Evolutionary conservation across 495 filamentous ascomycete species (phyloP), one percentile per base, ranked within the genome.

Genomic region (Hypoxylon subgilvum): DNA sequence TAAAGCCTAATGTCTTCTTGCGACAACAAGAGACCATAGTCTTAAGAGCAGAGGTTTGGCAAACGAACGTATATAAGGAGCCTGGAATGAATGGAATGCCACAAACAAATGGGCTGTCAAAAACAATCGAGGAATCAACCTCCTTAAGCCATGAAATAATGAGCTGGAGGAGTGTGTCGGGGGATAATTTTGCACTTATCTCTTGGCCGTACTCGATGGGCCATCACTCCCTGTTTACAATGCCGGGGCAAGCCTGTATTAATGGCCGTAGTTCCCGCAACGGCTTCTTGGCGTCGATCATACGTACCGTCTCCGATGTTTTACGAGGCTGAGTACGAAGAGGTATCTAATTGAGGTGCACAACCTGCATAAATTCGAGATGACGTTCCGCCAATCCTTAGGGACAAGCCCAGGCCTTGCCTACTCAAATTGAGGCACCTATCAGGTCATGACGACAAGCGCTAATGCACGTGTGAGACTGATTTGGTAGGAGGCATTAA

Each of bases 231-330:
- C 50, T 61, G 57, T 50, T 54, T 42, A 57, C 45, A 21, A 50
- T 50, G 43, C 51, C 44, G 50, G 58, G 9, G n/a, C 42, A 18
- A 55, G 22, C 32, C 50, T 30, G 51, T 51, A 38, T 55, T 61
- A 63, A 45, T 42, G 47, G 41, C 59, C 59, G 59, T 12, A n/a
- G 34, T 23, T 50, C 32, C 59, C 52, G 43, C 40, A 39, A 52
- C 36, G 28, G 47, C 23, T 38, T 13, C 60, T 63, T 63, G 52
- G 59, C 59, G 21, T 10, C 35, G 52, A 57, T 56, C 38, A 18
- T 21, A 51, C 1, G 46, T 52, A 42, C 27, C 38, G 39, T 52
- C 45, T 22, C 17, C 25, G 17, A 47, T 46, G 18, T 52, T 38
- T 56, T 23, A 39, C 12, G 19, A 48, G 6, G 41, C 16, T 17